A percentile compares a stretch with the other conserved stretches of the same genome.
Evolutionary conservation across 805 yeast genomes (phyloP).

Genomic region (Candida tammaniensis): DNA sequence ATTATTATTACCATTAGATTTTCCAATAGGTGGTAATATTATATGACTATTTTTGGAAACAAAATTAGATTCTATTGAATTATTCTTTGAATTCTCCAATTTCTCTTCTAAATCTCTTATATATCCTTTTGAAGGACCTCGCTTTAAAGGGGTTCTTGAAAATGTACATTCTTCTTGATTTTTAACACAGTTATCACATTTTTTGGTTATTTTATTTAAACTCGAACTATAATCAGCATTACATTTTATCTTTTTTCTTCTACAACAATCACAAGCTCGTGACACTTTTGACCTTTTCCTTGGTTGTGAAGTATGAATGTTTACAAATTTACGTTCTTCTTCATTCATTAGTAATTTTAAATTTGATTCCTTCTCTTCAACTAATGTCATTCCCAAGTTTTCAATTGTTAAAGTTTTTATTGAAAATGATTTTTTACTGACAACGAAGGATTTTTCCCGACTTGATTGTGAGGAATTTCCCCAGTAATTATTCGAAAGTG

Average conservation of each 20-base stretch:
- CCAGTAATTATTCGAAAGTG: no score
- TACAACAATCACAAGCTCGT: slow-evolving; percentile 78
- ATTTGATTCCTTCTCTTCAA: no score
- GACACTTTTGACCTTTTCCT: slow-evolving; percentile 72
- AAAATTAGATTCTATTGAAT: slow-evolving; percentile 12
- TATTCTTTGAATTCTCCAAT: slow-evolving; percentile 18
- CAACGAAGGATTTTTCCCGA: no score
- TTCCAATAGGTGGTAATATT: slow-evolving; percentile 28
- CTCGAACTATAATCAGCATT: slow-evolving; percentile 53
- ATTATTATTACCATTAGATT: slow-evolving; percentile 1
- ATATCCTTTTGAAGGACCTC: slow-evolving; percentile 80
- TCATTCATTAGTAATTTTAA: no score
- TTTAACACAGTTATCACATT: slow-evolving; percentile 62
- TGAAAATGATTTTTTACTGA: no score
- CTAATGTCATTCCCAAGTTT: no score
- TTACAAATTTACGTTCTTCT: no score
- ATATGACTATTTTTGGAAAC: slow-evolving; percentile 16
- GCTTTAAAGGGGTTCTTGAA: slow-evolving; percentile 66
- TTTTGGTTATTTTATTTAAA: slow-evolving; percentile 45
- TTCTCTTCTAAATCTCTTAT: slow-evolving; percentile 42
- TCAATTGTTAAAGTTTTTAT: no score
- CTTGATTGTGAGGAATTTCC: no score
- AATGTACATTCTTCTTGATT: slow-evolving; percentile 63
- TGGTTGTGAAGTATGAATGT: slow-evolving; percentile 16
- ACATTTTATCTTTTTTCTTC: slow-evolving; percentile 70